Percentiles rank a stretch among this genome's conserved stretches.
These are phyloP conservation scores for Glycine soja DNA, from an alignment of 306 rosid genomes.

Conservation along the genomic window DNA sequence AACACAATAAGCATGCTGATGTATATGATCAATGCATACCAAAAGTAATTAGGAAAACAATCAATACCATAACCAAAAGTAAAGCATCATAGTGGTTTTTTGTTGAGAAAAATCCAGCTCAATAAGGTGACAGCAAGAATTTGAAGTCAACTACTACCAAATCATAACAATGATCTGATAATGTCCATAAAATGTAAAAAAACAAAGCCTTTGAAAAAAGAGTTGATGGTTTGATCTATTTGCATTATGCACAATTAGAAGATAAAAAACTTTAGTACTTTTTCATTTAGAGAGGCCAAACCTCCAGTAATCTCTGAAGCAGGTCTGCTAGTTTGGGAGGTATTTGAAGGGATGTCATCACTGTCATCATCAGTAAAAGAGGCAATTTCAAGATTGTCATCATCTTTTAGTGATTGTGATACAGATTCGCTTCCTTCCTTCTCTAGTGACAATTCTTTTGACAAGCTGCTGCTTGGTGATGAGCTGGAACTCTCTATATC, in stretches of 20 bases:
- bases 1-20: neutral
- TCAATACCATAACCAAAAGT: slow-evolving; percentile 29
- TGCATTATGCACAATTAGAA: neutral
- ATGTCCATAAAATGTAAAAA: slow-evolving; percentile 10
- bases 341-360: slow-evolving; percentile 56
- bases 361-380: slow-evolving; percentile 74
- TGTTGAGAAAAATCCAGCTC: slow-evolving; percentile 33
- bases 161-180: slow-evolving; percentile 23
- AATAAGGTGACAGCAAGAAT: neutral
- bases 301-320: slow-evolving; percentile 55
- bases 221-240: slow-evolving; percentile 35
- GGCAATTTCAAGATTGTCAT: slow-evolving; percentile 59
- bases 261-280: slow-evolving; percentile 47
- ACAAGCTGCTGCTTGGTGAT: slow-evolving; percentile 61
- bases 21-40: neutral
- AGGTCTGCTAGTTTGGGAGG: slow-evolving; percentile 51
- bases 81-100: slow-evolving; percentile 23
- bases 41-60: slow-evolving; percentile 16
- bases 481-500: slow-evolving; percentile 62
- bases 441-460: slow-evolving; percentile 60
- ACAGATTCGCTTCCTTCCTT: slow-evolving; percentile 62
- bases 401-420: slow-evolving; percentile 59
- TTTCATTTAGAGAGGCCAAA: slow-evolving; percentile 53
- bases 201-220: neutral
- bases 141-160: neutral